Evolutionary conservation across 176 grass and related monocot species (phyloP).

Genomic region (Tillandsia leiboldiana): DNA sequence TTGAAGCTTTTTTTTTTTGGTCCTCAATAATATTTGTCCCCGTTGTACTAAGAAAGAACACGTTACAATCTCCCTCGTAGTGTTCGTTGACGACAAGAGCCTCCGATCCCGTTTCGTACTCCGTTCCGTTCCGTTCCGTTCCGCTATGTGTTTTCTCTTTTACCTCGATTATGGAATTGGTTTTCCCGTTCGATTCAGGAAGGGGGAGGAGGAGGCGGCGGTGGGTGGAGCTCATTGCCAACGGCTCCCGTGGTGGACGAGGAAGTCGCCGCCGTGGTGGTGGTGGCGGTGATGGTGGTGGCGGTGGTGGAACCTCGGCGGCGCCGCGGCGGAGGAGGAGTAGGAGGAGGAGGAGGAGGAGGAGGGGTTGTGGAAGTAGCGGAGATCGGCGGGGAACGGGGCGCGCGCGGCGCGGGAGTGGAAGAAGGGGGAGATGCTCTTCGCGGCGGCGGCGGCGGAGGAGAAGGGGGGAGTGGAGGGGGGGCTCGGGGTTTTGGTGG

Average conservation of each 20-base stretch:
- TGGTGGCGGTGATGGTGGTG: conserved; percentile 5
- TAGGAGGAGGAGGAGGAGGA: conserved; percentile 10
- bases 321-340: neutral
- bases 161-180: neutral
- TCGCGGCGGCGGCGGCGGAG: neutral
- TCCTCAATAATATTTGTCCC: too few relatives aligned
- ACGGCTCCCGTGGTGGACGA: conserved; percentile 34
- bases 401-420: neutral
- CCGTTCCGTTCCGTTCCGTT: neutral
- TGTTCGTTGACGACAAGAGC: neutral
- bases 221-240: conserved; percentile 15
- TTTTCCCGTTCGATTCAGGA: neutral
- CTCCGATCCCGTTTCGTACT: neutral
- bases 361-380: conserved; percentile 19
- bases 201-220: neutral
- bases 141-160: neutral
- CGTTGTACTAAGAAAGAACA: neutral
- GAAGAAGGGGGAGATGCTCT: neutral
- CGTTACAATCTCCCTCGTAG: neutral
- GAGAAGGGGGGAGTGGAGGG: conserved; percentile 6
- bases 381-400: conserved; percentile 1
- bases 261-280: conserved; percentile 9
- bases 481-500: conserved; percentile 2
- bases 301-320: conserved; percentile 12
- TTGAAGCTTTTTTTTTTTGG: neutral